Evolutionary conservation across 2,329 filamentous ascomycete genomes (phyloP).

Genomic region (Simplicillium sp.): DNA sequence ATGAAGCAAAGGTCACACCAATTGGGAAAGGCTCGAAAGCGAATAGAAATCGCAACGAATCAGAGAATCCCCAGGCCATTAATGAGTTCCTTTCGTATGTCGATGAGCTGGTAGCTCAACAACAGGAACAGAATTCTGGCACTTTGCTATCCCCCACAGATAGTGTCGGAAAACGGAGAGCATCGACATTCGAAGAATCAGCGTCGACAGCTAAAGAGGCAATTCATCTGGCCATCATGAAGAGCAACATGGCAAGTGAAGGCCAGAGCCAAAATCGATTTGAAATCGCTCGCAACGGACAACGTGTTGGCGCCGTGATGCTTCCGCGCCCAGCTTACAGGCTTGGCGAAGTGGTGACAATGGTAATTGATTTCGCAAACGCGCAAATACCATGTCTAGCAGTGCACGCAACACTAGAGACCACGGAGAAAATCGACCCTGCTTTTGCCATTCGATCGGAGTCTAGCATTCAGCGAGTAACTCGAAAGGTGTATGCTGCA

Average conservation of each 20-base stretch:
- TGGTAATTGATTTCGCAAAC: slow-evolving; percentile 73
- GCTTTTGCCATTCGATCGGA: slow-evolving; percentile 75
- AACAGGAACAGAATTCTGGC: slow-evolving; percentile 40
- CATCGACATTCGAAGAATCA: slow-evolving; percentile 45
- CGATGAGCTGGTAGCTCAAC: slow-evolving; percentile 59
- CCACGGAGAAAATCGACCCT: slow-evolving; percentile 72
- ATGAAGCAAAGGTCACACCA: slow-evolving; percentile 61
- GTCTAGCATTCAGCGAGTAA: slow-evolving; percentile 78
- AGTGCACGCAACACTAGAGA: slow-evolving; percentile 76
- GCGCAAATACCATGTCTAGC: slow-evolving; percentile 78
- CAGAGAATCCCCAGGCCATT: slow-evolving; percentile 28
- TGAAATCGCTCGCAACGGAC: slow-evolving; percentile 88
- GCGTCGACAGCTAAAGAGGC: slow-evolving; percentile 62
- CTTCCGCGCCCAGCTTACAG: slow-evolving; percentile 82
- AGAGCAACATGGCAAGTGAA: slow-evolving; percentile 60
- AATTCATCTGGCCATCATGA: slow-evolving; percentile 83
- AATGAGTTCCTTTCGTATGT: slow-evolving; percentile 70
- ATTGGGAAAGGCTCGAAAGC: slow-evolving; percentile 15
- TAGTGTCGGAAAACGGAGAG: slow-evolving; percentile 42
- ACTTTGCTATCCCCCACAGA: slow-evolving; percentile 67
- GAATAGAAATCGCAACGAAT: slow-evolving; percentile 17
- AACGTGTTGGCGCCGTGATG: slow-evolving; percentile 82
- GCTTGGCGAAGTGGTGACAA: slow-evolving; percentile 77
- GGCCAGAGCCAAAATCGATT: slow-evolving; percentile 86
- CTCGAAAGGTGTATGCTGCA: slow-evolving; percentile 69